Evolutionary conservation across 495 filamentous ascomycete genomes (phyloP), one percentile per base, ranked within the genome.

Genomic region (Neurospora sp.): DNA sequence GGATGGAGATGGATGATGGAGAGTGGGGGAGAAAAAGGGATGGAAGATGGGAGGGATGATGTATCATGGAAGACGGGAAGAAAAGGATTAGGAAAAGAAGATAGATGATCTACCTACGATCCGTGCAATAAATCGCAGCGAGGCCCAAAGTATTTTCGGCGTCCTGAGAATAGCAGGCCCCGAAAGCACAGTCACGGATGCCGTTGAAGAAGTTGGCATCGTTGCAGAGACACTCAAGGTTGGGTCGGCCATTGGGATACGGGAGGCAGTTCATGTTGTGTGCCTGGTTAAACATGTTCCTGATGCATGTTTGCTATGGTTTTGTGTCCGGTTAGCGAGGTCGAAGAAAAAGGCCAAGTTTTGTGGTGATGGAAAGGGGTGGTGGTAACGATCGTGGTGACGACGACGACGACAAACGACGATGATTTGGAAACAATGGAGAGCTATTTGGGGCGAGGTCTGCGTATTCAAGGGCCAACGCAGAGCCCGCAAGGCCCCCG

Each of bases 281-380:
- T n/a, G 35, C 70, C 40, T 44, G 74, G 5, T 40, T 20, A 11
- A 77, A 18, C 76, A 77, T 75, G 72, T 76, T 77, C 37, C 37
- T 41, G 68, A 77, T 48, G 71, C 76, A 77, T 22, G 68, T 68
- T 71, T 73, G 71, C 53, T 75, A 5, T 1, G 5, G 35, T 39
- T 37, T 65, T 71, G 14, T 69, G 53, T 42, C 1, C 12, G 4
- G 27, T 65, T 16, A 65, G 53, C 53, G 3, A 14, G 16, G 16
- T 44, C 5, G n/a, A 18, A 14, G 16, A 40, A 40, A 40, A 40
- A 40, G 4, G 41, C 35, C 5, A 37, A 37, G 35, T 37, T 37
- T 37, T 4, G 20, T 59, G 20, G 10, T 27, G 9, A 27, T 46
- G 11, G 48, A 48, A n/a, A n/a, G 8, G 18, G 42, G 7, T 8